Percentiles rank a stretch among this genome's conserved stretches.
Conservation (phyloP, 1,284 basidiomycete species). For the Puccinia sorghi region DNA sequence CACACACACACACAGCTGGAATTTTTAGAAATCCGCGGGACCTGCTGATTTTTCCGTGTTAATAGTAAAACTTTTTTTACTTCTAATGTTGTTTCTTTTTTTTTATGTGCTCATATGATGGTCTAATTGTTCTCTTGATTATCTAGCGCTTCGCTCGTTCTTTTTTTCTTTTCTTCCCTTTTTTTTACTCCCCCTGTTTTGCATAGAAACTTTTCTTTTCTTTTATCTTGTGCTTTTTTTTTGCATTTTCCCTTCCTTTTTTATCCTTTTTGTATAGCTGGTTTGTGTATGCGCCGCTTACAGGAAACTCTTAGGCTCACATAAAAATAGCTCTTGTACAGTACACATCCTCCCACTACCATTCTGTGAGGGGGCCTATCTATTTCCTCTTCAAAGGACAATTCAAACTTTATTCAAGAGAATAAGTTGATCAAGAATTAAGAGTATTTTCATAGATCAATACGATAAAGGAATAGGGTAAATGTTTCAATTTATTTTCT, state of each 20-base stretch:
- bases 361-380: no score
- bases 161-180: not conserved
- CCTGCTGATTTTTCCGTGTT: not conserved
- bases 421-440: no score
- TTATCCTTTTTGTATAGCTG: not conserved
- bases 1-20: no score
- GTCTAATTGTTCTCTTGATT: not conserved
- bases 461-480: no score
- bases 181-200: not conserved
- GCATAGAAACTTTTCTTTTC: not conserved
- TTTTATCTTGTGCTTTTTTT: not conserved
- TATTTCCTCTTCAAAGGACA: no score
- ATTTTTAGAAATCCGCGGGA: not conserved
- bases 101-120: not conserved
- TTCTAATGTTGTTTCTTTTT: not conserved
- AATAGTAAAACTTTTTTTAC: not conserved
- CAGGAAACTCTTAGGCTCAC: no score
- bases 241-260: not conserved
- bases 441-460: no score
- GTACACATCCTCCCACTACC: no score
- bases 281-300: no score
- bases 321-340: no score
- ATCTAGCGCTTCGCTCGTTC: not conserved
- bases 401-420: no score
- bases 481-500: no score